Conservation (phyloP, 73 alveolate genomes). For the Breviolum minutum region DNA sequence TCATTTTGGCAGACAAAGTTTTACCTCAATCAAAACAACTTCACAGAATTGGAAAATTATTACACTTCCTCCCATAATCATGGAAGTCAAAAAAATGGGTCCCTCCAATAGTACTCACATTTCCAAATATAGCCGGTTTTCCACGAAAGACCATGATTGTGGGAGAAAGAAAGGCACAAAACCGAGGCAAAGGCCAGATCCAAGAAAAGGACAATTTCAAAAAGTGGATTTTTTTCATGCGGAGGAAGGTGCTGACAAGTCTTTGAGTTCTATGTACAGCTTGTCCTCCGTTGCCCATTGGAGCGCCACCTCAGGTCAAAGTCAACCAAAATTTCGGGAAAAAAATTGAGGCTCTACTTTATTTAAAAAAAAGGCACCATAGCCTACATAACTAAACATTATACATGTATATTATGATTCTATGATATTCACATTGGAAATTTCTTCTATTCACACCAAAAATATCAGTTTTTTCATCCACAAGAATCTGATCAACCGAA, state of each 20-base stretch:
- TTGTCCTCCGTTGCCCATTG: slow-evolving; percentile 79
- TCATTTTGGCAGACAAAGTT: slow-evolving; percentile 62
- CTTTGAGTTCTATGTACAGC: slow-evolving; percentile 74
- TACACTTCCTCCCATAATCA: no score
- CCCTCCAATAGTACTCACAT: no score
- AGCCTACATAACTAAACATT: background rate
- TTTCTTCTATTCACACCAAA: background rate
- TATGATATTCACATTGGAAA: background rate
- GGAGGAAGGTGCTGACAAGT: slow-evolving; percentile 30
- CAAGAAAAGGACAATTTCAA: no score
- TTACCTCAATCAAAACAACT: background rate
- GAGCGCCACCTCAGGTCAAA: slow-evolving; percentile 9
- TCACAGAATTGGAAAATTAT: background rate
- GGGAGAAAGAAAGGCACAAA: no score
- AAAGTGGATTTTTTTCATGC: background rate
- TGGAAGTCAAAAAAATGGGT: no score
- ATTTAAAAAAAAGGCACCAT: background rate
- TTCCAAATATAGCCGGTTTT: no score
- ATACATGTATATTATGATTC: background rate
- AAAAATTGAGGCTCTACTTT: background rate
- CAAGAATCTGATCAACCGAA: background rate
- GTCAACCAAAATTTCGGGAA: background rate
- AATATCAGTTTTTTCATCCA: background rate
- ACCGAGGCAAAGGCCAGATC: no score
- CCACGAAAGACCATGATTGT: no score